These are phyloP conservation scores for Phanerochaete carnosa DNA, from an alignment of 768 basidiomycete genomes.

Conservation along the genomic window DNA sequence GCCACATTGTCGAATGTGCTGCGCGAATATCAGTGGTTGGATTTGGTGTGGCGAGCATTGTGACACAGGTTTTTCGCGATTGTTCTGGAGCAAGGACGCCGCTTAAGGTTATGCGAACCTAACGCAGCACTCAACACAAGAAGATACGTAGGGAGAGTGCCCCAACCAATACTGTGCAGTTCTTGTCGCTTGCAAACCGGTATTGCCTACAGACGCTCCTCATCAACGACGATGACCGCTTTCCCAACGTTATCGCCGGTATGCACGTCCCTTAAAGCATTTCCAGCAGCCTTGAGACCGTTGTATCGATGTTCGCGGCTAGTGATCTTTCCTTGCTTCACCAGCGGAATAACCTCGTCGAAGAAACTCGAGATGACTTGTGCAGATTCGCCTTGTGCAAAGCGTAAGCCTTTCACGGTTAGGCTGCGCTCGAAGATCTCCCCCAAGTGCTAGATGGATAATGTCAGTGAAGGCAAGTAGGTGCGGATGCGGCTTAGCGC, in stretches of 20 bases:
- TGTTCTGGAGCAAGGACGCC: too few species aligned
- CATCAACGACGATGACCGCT: slow-evolving; percentile 5
- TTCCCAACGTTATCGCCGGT: slow-evolving; percentile 6
- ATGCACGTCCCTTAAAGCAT: slow-evolving; percentile 7
- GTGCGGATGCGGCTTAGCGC: background rate
- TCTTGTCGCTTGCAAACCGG: too few species aligned
- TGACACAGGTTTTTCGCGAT: too few species aligned
- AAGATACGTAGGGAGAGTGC: too few species aligned
- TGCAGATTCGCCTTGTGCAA: background rate
- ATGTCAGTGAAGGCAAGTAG: background rate
- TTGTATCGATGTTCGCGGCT: slow-evolving; percentile 8
- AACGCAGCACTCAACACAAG: too few species aligned
- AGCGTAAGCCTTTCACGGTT: background rate
- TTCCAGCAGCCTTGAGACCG: background rate
- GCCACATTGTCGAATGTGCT: too few species aligned
- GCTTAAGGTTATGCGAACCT: too few species aligned
- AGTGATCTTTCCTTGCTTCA: slow-evolving; percentile 3
- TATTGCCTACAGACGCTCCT: too few species aligned
- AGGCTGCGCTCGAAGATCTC: slow-evolving; percentile 7
- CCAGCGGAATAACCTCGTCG: background rate
- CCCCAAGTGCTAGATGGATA: slow-evolving; percentile 1
- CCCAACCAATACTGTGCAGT: too few species aligned
- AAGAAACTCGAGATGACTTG: background rate
- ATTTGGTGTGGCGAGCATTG: too few species aligned
- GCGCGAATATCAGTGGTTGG: too few species aligned